These are phyloP conservation scores for Populus alba DNA, from an alignment of 345 rosid genomes.

Conservation along the genomic window DNA sequence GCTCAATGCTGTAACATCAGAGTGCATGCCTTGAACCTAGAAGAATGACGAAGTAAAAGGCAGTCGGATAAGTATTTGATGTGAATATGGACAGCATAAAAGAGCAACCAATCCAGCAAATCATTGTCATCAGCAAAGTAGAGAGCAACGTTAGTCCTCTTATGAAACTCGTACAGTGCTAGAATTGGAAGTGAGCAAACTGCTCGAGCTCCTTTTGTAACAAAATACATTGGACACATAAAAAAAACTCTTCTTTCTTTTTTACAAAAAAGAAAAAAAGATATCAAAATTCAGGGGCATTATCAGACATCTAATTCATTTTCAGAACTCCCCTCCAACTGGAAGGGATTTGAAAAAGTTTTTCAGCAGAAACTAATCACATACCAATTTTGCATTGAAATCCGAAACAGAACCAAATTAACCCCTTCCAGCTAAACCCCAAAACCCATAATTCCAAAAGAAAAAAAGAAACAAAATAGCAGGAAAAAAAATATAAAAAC, in stretches of 20 bases:
- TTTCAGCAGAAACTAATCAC: neutral
- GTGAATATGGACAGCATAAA: neutral
- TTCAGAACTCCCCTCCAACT: neutral
- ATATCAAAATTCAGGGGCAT: neutral
- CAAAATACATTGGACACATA: neutral
- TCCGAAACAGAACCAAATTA: neutral
- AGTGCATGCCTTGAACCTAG: constrained; percentile 97
- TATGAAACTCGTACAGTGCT: too few relatives aligned
- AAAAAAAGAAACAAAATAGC: neutral
- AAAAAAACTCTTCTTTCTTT: neutral
- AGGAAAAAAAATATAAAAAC: constrained; percentile 24
- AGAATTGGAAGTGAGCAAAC: neutral
- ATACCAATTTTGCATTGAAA: neutral
- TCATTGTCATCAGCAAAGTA: neutral
- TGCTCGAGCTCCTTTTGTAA: neutral
- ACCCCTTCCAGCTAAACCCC: neutral
- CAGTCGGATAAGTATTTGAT: neutral
- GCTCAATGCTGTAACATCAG: constrained; percentile 57
- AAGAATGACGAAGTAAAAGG: neutral
- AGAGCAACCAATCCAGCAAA: neutral
- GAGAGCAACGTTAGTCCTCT: neutral
- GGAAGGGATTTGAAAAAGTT: neutral
- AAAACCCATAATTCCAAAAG: neutral
- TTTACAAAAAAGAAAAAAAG: neutral
- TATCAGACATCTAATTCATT: neutral